Evolutionary conservation across 805 yeast species (phyloP), one percentile per base, ranked within the genome.

Genomic region (Yamadazyma phyllophila): DNA sequence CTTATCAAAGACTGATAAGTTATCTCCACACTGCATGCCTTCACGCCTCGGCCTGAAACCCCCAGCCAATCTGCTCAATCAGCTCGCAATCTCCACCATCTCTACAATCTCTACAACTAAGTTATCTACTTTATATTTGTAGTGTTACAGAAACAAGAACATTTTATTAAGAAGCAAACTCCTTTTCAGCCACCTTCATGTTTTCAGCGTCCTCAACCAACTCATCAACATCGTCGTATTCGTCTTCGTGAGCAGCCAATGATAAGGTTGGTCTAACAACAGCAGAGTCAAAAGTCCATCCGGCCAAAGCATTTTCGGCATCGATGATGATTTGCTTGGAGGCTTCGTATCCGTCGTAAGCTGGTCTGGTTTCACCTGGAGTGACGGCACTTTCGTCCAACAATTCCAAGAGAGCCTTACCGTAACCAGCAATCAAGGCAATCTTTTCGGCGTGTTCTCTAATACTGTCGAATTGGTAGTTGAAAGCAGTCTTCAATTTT

Each of bases 361-460:
- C 92, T 41, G 96, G 92, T 78, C 98, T 89, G 55, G 96, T 85
- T 79, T 92, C 98, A 77, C 99, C 99, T 53, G 99, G 99, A 57
- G 97, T 92, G 55, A 94, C 97, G 53, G 98, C 96, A 55, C 94
- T 74, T 72, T 92, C 98, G 68, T 92, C 98, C 67, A 92, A 81
- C 64, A 92, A 82, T 78, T 94, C 98, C 65, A 94, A 80, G 56
- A 92, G 76, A 37, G 97, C 97, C 79, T 92, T 92, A 76, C 98
- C 98, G 79, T 94, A 94, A 64, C 97, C 97, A 59, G 98, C 97
- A 74, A 92, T 92, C 59, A 94, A 78, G 43, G 98, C 98, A 58
- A 88, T 80, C 77, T 94, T 94, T 79, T 94, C 98, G 59, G 96
- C 81, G 69, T 85, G 84, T 76, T 92, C 99, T 70, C 96, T 87